Conservation (phyloP, 2,329 filamentous ascomycete genomes). For the Aspergillus nomiae region DNA sequence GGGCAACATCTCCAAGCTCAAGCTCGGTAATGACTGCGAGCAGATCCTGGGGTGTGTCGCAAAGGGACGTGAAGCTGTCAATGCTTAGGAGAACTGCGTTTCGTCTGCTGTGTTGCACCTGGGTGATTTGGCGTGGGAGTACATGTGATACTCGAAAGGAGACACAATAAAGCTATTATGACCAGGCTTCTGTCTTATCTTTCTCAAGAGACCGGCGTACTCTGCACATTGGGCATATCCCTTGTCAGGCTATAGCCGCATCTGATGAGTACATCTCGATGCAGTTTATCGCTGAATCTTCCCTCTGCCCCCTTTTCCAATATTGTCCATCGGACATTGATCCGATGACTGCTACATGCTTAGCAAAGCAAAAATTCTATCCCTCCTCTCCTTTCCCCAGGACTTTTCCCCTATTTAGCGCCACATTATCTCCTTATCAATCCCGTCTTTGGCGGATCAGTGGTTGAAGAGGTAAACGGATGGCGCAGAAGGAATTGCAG, state of each 20-base stretch:
- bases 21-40: not conserved
- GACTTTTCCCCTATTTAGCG: slow-evolving; percentile 43
- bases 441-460: slow-evolving; percentile 37
- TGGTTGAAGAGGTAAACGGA: slow-evolving; percentile 90
- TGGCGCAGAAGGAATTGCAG: slow-evolving; percentile 74
- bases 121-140: slow-evolving; percentile 19
- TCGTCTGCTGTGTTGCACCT: slow-evolving; percentile 17
- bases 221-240: not conserved
- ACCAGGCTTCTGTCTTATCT: slow-evolving; percentile 16
- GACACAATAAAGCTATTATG: slow-evolving; percentile 20
- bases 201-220: slow-evolving; percentile 2
- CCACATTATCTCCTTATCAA: slow-evolving; percentile 83
- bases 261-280: not conserved
- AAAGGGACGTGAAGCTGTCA: slow-evolving; percentile 45
- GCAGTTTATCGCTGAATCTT: not conserved
- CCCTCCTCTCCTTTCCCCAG: not conserved
- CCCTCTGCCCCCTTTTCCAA: not conserved
- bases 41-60: slow-evolving; percentile 42
- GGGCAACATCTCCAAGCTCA: not conserved
- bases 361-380: not conserved
- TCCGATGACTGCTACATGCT: not conserved
- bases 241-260: not conserved
- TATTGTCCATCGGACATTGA: not conserved
- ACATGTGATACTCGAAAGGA: slow-evolving; percentile 22
- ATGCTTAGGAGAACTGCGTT: slow-evolving; percentile 4